A percentile compares a stretch with the other conserved stretches of the same genome.
phyloP scores from a whole-genome alignment of 2,329 filamentous ascomycete species.

The Cladosporium sp. region DNA sequence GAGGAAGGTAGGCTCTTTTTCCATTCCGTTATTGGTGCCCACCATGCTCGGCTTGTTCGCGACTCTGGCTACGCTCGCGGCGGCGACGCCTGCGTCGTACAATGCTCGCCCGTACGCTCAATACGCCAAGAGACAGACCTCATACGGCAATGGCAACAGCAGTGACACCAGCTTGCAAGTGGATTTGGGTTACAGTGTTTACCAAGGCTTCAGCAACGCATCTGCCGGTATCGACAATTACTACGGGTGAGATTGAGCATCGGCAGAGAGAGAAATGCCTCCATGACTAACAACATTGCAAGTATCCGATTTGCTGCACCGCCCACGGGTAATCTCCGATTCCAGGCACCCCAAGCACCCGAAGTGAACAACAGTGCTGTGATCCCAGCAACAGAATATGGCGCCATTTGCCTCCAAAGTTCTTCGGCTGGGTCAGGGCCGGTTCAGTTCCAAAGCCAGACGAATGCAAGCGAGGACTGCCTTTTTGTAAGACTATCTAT shows the following conservation, averaged over 20 bases:
- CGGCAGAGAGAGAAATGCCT: neutral
- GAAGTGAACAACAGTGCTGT: neutral
- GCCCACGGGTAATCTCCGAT: conserved; percentile 28
- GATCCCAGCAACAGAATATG: neutral
- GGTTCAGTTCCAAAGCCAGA: neutral
- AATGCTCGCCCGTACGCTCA: conserved; percentile 21
- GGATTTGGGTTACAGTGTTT: conserved; percentile 31
- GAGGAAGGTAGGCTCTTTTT: neutral
- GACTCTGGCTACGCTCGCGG: conserved; percentile 12
- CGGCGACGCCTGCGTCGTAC: conserved; percentile 21
- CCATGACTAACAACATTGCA: neutral
- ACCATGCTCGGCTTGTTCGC: neutral
- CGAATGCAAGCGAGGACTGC: neutral
- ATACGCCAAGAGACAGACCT: conserved; percentile 19
- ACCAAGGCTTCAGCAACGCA: conserved; percentile 26
- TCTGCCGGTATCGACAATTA: conserved; percentile 24
- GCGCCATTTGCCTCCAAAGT: neutral
- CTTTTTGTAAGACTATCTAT: neutral
- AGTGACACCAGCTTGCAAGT: conserved; percentile 22
- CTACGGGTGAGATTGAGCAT: conserved; percentile 22
- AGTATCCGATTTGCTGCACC: conserved; percentile 32
- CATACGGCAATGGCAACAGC: conserved; percentile 5
- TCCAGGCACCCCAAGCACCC: conserved; percentile 26
- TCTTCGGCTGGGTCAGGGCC: neutral
- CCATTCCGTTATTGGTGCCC: neutral